Conservation (phyloP, 2,329 filamentous ascomycete species). For the Claviceps humidiphila region DNA sequence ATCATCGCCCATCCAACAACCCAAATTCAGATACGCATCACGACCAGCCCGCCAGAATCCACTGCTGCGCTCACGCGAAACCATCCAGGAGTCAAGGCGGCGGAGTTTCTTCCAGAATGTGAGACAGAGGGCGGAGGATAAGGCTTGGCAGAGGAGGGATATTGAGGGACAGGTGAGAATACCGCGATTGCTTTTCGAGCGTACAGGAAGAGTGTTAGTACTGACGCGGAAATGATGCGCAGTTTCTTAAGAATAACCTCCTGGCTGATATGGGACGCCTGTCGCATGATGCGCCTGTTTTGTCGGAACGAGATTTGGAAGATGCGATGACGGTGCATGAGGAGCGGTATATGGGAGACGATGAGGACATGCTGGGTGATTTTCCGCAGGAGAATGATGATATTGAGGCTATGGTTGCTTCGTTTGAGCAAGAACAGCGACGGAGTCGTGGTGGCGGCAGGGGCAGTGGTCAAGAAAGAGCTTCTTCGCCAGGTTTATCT, state of each 20-base stretch:
- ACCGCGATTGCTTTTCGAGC: not conserved
- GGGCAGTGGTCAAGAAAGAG: conserved; percentile 11
- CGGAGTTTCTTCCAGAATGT: conserved; percentile 58
- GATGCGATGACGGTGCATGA: conserved; percentile 29
- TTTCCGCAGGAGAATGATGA: conserved; percentile 40
- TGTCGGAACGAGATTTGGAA: conserved; percentile 39
- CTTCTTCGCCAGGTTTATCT: conserved; percentile 23
- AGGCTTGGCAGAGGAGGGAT: conserved; percentile 44
- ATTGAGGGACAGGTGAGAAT: conserved; percentile 40
- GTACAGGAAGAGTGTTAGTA: not conserved
- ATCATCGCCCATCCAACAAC: conserved; percentile 29
- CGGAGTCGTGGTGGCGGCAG: conserved; percentile 8
- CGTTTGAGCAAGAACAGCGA: conserved; percentile 27
- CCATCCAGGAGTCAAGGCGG: conserved; percentile 48
- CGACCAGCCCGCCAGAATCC: conserved; percentile 50
- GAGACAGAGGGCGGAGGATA: conserved; percentile 45
- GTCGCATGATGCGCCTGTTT: conserved; percentile 21
- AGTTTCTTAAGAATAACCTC: conserved; percentile 25
- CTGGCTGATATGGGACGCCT: conserved; percentile 20
- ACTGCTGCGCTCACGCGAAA: conserved; percentile 45
- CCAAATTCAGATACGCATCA: conserved; percentile 37
- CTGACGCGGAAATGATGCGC: not conserved
- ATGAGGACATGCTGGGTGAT: conserved; percentile 40
- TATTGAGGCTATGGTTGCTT: conserved; percentile 41
- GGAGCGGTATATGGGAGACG: conserved; percentile 10